These are phyloP conservation scores for Syzygium syzygioides DNA, from an alignment of 441 rosid species.

Conservation along the genomic window DNA sequence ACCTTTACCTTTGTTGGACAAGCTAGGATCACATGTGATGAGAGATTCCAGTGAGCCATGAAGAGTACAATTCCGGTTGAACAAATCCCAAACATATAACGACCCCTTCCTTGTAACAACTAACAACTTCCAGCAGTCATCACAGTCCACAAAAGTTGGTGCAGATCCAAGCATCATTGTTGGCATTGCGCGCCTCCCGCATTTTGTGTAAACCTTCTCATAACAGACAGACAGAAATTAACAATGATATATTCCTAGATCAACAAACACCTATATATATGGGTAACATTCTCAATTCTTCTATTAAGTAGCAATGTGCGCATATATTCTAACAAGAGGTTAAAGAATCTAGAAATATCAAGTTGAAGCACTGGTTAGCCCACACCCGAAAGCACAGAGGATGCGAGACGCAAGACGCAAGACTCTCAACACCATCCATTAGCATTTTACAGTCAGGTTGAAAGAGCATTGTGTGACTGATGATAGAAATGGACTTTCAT, in stretches of 20 bases:
- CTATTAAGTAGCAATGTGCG: background rate
- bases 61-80: conserved; percentile 63
- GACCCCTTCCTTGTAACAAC: conserved; percentile 85
- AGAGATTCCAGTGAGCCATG: conserved; percentile 76
- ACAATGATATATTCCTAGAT: background rate
- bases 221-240: background rate
- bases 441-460: background rate
- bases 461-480: background rate
- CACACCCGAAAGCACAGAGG: background rate
- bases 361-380: background rate
- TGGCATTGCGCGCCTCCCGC: conserved; percentile 96
- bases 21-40: conserved; percentile 39
- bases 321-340: background rate
- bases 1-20: conserved; percentile 49
- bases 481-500: background rate
- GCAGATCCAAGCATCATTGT: conserved; percentile 95
- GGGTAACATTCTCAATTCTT: background rate
- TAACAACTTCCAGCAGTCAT: conserved; percentile 83
- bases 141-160: conserved; percentile 87
- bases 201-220: conserved; percentile 80
- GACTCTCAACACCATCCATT: background rate
- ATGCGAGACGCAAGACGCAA: background rate
- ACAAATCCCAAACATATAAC: conserved; percentile 80
- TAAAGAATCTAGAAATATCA: background rate
- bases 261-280: background rate